These are phyloP conservation scores for Poa annua DNA, from an alignment of 176 grass and related monocot species.

Conservation along the genomic window DNA sequence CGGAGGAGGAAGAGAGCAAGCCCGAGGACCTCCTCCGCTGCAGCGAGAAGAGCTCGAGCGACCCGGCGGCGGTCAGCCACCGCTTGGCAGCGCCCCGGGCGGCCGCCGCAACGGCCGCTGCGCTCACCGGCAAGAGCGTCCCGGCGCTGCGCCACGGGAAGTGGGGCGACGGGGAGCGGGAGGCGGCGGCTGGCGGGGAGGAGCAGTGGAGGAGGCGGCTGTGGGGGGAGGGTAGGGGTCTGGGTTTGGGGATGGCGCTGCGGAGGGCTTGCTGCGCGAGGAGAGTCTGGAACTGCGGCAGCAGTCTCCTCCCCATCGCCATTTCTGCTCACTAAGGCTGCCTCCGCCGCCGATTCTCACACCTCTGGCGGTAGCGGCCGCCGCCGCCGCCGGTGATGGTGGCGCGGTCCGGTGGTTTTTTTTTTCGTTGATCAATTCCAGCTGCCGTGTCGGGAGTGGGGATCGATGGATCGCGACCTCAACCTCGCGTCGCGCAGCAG, in stretches of 20 bases:
- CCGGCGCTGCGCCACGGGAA: conserved; percentile 26
- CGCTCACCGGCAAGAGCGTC: conserved; percentile 35
- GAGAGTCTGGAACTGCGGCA: conserved; percentile 44
- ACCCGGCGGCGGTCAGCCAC: conserved; percentile 28
- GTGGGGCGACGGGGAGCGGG: conserved; percentile 4
- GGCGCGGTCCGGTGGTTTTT: background rate
- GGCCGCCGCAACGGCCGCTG: conserved; percentile 29
- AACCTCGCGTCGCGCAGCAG: too few species aligned
- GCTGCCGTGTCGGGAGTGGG: background rate
- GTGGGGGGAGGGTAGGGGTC: conserved; percentile 13
- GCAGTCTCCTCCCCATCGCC: conserved; percentile 45
- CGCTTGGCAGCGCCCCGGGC: conserved; percentile 23
- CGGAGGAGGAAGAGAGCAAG: conserved; percentile 6
- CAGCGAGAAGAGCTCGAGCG: conserved; percentile 52
- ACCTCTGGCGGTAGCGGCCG: background rate
- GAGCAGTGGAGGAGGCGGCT: conserved; percentile 33
- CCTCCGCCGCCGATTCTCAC: background rate
- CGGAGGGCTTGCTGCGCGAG: conserved; percentile 45
- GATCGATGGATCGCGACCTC: background rate
- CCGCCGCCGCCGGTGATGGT: background rate
- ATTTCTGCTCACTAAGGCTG: background rate
- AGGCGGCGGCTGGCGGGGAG: background rate
- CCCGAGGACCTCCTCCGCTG: conserved; percentile 33
- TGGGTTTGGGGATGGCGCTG: conserved; percentile 27
- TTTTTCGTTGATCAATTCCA: background rate